These are phyloP conservation scores for Zarea fungicola DNA, from an alignment of 2,329 filamentous ascomycete genomes.

Conservation along the genomic window DNA sequence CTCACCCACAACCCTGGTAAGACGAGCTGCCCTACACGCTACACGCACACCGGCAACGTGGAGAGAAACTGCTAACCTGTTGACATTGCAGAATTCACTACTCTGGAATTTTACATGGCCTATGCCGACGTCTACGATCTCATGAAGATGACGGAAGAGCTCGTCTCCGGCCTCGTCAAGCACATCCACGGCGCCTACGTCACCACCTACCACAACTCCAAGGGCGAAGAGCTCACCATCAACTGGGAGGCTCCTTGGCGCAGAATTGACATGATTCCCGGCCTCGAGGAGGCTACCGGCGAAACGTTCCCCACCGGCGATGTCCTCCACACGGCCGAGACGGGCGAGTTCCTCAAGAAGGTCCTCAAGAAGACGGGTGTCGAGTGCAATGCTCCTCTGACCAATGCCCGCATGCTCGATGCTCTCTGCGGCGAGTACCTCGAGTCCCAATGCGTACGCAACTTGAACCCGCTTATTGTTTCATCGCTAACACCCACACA, in stretches of 20 bases:
- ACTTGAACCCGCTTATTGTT: background rate
- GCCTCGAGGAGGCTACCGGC: conserved; percentile 80
- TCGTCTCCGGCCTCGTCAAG: conserved; percentile 86
- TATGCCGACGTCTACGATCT: conserved; percentile 90
- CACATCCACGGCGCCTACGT: conserved; percentile 78
- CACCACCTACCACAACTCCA: conserved; percentile 81
- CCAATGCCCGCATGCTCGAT: conserved; percentile 94
- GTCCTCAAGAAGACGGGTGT: conserved; percentile 86
- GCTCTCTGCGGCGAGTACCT: conserved; percentile 92
- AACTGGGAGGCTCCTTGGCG: conserved; percentile 97
- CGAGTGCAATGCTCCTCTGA: conserved; percentile 83
- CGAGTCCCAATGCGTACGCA: conserved; percentile 69
- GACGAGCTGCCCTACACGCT: too few relatives aligned
- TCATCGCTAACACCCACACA: conserved; percentile 11
- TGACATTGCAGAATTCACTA: conserved; percentile 95
- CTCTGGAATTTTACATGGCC: conserved; percentile 94
- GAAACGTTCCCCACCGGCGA: conserved; percentile 91
- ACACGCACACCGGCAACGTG: too few relatives aligned
- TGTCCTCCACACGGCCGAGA: conserved; percentile 83
- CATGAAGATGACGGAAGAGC: conserved; percentile 76
- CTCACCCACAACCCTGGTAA: conserved; percentile 75
- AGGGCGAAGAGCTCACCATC: conserved; percentile 80
- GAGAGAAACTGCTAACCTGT: conserved; percentile 14
- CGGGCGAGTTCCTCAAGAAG: conserved; percentile 78
- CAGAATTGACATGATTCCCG: conserved; percentile 83